Conservation (phyloP, 371 early-diverging fungal species). For the Mucor saturninus region DNA sequence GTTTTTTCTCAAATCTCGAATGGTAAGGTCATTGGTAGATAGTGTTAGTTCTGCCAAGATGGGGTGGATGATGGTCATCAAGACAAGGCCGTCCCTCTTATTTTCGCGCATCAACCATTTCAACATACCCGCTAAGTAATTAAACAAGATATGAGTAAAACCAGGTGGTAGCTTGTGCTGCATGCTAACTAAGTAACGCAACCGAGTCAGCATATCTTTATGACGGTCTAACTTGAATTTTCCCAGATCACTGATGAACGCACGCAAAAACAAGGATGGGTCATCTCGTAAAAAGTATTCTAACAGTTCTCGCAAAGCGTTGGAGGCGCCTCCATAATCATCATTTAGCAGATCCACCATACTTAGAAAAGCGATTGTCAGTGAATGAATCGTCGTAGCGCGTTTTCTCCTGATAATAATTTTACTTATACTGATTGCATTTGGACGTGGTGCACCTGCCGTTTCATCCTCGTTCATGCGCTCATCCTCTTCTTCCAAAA, state of each 20-base stretch:
- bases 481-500: slow-evolving; percentile 61
- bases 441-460: slow-evolving; percentile 13
- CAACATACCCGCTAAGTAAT: slow-evolving; percentile 67
- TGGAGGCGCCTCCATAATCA: slow-evolving; percentile 50
- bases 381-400: slow-evolving; percentile 50
- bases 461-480: slow-evolving; percentile 31
- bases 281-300: slow-evolving; percentile 63
- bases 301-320: slow-evolving; percentile 50
- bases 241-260: slow-evolving; percentile 61
- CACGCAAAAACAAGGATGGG: slow-evolving; percentile 60
- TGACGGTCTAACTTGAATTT: slow-evolving; percentile 45
- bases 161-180: slow-evolving; percentile 63
- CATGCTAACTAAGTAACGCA: slow-evolving; percentile 55
- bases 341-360: slow-evolving; percentile 63
- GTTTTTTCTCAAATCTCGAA: slow-evolving; percentile 66
- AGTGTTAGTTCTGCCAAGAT: slow-evolving; percentile 59
- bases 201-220: slow-evolving; percentile 47
- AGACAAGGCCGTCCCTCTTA: slow-evolving; percentile 41
- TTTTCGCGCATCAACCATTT: slow-evolving; percentile 65
- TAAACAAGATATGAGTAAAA: slow-evolving; percentile 62
- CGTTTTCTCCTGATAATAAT: slow-evolving; percentile 44
- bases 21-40: slow-evolving; percentile 64
- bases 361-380: slow-evolving; percentile 53
- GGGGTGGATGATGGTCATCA: slow-evolving; percentile 57
- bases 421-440: slow-evolving; percentile 28